phyloP scores from a whole-genome alignment of 1,139 yeast genomes.

The Yamadazyma trypodendri region DNA sequence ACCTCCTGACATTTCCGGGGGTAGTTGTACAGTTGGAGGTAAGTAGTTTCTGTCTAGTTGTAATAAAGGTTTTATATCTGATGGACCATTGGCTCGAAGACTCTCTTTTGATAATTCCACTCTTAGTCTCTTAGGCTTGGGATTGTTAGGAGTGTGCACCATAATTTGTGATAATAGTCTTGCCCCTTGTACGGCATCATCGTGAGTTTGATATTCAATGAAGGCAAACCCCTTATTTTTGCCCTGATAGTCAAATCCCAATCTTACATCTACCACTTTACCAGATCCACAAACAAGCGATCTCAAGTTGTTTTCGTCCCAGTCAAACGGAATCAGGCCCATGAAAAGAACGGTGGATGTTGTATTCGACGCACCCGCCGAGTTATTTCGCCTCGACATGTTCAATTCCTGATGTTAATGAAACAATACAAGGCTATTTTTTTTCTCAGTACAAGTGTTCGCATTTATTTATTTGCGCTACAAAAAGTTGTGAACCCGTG shows the following conservation, averaged over 20 bases:
- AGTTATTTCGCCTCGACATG: conserved; percentile 13
- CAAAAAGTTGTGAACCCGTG: neutral
- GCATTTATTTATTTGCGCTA: neutral
- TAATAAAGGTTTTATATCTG: conserved; percentile 38
- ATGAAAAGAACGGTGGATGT: conserved; percentile 46
- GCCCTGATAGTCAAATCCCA: conserved; percentile 62
- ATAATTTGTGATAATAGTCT: conserved; percentile 42
- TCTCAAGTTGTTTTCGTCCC: conserved; percentile 56
- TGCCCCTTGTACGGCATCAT: conserved; percentile 52
- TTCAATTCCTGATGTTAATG: neutral
- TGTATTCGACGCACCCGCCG: conserved; percentile 4
- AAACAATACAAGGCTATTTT: neutral
- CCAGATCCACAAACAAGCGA: conserved; percentile 68
- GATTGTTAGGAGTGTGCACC: conserved; percentile 22
- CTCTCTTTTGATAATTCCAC: conserved; percentile 66
- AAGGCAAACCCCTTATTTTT: conserved; percentile 66
- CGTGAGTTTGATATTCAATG: conserved; percentile 53
- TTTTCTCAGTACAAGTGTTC: neutral
- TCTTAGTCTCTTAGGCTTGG: conserved; percentile 37
- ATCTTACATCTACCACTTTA: conserved; percentile 58
- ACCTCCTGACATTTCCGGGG: conserved; percentile 43
- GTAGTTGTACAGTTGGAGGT: conserved; percentile 56
- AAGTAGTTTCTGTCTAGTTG: conserved; percentile 41
- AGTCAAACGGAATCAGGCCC: conserved; percentile 65
- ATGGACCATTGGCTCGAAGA: conserved; percentile 31